Base-by-base conservation (phyloP, 2,329 filamentous ascomycete species). In the Colletotrichum sansevieriae region DNA sequence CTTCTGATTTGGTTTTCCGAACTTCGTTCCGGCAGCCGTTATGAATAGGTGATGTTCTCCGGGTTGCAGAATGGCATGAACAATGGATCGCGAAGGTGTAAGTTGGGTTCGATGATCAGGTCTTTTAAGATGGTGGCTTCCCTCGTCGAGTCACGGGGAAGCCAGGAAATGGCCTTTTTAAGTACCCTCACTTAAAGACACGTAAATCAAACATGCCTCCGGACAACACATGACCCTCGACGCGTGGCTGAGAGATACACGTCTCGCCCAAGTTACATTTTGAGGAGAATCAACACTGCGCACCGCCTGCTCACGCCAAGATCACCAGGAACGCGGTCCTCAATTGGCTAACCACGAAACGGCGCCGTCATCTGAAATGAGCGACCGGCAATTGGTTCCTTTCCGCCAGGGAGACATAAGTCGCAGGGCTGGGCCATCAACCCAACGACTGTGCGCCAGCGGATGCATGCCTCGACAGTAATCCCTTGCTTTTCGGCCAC, bases 181-280 rank as follows among this genome's bases (percentile, higher is more conserved):
- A 20, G 9, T 33, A 52, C 35, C 13, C 13, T 18, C 33, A 2
- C 29, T 22, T 15, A 18, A n/a, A n/a, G 49, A 52, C 49, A 52
- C 49, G 25, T 35, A 29, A 33, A 39, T 18, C 18, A 52, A 52
- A 52, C 49, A 37, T 29, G 49, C 49, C 49, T 33, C 29, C 49
- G 29, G 15, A 11, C 55, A 46, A 11, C 55, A 46, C 35, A 15
- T 58, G 55, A 58, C 39, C 39, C 55, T 35, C 7, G 12, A 12
- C 39, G 39, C 55, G 55, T 58, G 55, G 55, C 55, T 33, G n/a
- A 20, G 39, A 37, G 39, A 52, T 52, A 52, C 29, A 37, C 15
- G 49, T 52, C 25, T 33, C 22, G 25, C 49, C 33, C 33, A 29
- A n/a, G 10, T 37, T 29, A 33, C 25, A 52, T n/a, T 52, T 52